A percentile compares a stretch with the other conserved stretches of the same genome.
Evolutionary conservation across 768 basidiomycete genomes (phyloP).

Genomic region (Leucosporidium scottii): DNA sequence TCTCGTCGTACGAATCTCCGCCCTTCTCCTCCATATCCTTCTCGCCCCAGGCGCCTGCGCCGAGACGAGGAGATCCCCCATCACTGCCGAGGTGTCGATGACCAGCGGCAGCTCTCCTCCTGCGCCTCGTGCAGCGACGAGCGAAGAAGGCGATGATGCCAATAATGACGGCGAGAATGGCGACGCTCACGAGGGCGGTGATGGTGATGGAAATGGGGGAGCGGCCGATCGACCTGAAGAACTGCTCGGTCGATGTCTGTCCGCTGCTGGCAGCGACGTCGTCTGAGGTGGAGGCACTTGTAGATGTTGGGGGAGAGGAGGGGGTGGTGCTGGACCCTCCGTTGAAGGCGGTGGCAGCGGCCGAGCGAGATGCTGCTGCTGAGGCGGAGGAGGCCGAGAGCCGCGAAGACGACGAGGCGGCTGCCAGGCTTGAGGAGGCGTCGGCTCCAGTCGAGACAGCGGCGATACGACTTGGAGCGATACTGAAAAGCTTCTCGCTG

Average conservation of each 20-base stretch:
- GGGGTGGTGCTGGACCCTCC: background rate
- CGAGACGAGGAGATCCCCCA: background rate
- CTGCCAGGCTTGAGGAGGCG: too few relatives aligned
- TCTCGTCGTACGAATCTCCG: background rate
- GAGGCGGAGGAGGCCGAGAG: too few relatives aligned
- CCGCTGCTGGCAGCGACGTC: slow-evolving; percentile 65
- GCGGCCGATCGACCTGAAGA: slow-evolving; percentile 54
- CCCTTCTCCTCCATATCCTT: slow-evolving; percentile 4
- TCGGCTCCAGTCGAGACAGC: too few relatives aligned
- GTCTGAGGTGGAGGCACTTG: slow-evolving; percentile 51
- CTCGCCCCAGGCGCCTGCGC: background rate
- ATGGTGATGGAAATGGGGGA: slow-evolving; percentile 57
- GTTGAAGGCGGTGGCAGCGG: too few relatives aligned
- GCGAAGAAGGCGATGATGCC: slow-evolving; percentile 6
- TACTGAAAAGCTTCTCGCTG: too few relatives aligned
- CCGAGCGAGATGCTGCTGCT: too few relatives aligned
- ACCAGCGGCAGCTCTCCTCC: background rate
- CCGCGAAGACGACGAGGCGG: too few relatives aligned
- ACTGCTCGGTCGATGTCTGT: slow-evolving; percentile 56
- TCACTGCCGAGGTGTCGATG: background rate
- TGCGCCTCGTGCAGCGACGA: slow-evolving; percentile 9
- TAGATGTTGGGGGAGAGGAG: background rate
- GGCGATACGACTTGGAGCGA: too few relatives aligned
- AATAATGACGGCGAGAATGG: slow-evolving; percentile 16
- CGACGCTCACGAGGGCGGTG: slow-evolving; percentile 12